Evolutionary conservation across 208 protist genomes (phyloP), one percentile per base, ranked within the genome.

Genomic region (Trypanosoma lewisi): DNA sequence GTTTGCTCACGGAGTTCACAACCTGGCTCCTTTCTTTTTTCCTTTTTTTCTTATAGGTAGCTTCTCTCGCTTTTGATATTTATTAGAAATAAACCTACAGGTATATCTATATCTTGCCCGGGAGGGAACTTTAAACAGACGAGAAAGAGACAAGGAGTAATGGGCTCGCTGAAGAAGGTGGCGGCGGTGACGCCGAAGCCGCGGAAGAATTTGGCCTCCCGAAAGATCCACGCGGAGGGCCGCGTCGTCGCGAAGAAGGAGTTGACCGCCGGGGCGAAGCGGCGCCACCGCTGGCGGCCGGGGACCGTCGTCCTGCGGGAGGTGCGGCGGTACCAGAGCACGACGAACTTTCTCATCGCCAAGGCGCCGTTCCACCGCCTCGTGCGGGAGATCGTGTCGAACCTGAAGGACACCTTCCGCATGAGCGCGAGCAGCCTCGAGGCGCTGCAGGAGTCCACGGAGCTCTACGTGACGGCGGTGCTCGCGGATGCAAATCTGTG

Each of bases 281-380:
- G 98, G 68, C 86, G 91, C 23, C 97, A 98, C 70, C 85, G 98
- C 67, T 99, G 97, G 97, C 85, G 97, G 64, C 99, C 98, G 25
- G 99, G 99, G 53, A 99, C 98, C 19, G 98, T 99, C 14, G 99
- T 98, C 17, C 91, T 99, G 39, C 94, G 98, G 58, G 98, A 99
- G 82, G 99, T 99, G 66, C 90, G 98, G 59, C 86, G 91, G 42
- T 99, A 99, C 87, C 99, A 99, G 84, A 98, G 97, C 77, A 90
- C 84, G 30, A 99, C 98, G 19, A 95, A 99, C 33, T 83, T 99
- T n/a, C 91, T 99, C 41, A 98, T 99, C 75, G 80, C 96, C 63
- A 98, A 98, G 63, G 85, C 99, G 0, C 98, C 99, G 59, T 99
- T 99, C 94, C 97, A 98, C 65, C 96, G 98, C 58, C 90, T 99